Conservation (phyloP, 1,284 basidiomycete species). For the Pyrrhoderma lamaoense region DNA sequence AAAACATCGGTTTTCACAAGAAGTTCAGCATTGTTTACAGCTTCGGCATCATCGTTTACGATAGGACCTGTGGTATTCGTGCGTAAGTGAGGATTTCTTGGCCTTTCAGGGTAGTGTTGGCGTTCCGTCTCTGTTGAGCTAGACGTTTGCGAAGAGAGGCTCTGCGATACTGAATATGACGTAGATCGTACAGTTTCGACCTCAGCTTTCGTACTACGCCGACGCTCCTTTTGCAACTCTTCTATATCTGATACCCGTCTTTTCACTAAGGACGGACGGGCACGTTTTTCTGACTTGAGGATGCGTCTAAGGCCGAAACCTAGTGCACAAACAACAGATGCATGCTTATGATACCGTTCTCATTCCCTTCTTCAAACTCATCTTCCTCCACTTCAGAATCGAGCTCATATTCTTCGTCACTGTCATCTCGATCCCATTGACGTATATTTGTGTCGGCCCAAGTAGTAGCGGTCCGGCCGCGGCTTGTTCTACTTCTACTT, state of each 20-base stretch:
- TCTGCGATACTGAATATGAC: not conserved
- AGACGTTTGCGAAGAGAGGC: not conserved
- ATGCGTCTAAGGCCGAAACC: slow-evolving; percentile 14
- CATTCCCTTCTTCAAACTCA: slow-evolving; percentile 1
- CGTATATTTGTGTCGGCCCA: slow-evolving; percentile 10
- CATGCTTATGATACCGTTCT: slow-evolving; percentile 1
- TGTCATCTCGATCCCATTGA: slow-evolving; percentile 9
- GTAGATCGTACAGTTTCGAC: not conserved
- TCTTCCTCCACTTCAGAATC: slow-evolving; percentile 10
- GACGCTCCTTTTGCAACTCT: slow-evolving; percentile 2
- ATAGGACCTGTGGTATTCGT: not conserved
- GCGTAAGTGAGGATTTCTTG: not conserved
- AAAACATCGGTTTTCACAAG: slow-evolving; percentile 16
- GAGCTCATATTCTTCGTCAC: slow-evolving; percentile 4
- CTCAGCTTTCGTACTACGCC: slow-evolving; percentile 1
- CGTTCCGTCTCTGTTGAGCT: not conserved
- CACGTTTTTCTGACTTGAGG: not conserved
- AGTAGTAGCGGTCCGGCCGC: slow-evolving; percentile 8
- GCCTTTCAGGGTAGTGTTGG: not conserved
- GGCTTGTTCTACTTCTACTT: slow-evolving; percentile 10
- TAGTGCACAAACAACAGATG: slow-evolving; percentile 10
- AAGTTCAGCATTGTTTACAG: slow-evolving; percentile 5
- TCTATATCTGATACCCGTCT: not conserved
- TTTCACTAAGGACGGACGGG: not conserved
- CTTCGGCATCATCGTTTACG: not conserved